A percentile compares a stretch with the other conserved stretches of the same genome.
phyloP scores from a whole-genome alignment of 345 rosid genomes.

The Citrus mangshanensis region DNA sequence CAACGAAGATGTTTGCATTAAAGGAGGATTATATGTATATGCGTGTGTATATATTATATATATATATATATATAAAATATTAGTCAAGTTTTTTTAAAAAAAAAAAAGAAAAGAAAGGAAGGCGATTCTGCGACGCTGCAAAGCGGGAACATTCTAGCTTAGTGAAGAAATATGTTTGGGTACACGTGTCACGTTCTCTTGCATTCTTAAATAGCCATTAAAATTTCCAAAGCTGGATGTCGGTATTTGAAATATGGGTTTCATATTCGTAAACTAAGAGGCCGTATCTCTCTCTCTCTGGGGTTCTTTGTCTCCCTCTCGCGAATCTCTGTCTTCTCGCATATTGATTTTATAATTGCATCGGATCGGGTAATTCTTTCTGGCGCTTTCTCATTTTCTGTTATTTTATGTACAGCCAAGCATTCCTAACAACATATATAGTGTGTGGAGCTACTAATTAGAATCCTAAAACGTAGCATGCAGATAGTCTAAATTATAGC shows the following conservation, averaged over 20 bases:
- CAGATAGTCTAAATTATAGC: too few species aligned
- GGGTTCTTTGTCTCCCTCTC: neutral
- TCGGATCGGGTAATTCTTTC: slow-evolving; percentile 8
- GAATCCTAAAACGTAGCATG: too few species aligned
- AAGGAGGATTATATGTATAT: too few species aligned
- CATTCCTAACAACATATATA: neutral
- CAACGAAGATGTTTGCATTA: too few species aligned
- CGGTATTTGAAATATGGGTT: neutral
- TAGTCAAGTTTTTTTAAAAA: too few species aligned
- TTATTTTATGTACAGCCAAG: neutral
- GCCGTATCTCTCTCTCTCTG: neutral
- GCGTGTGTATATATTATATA: too few species aligned
- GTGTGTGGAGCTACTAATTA: too few species aligned
- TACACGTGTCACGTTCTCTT: slow-evolving; percentile 27
- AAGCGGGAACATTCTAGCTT: slow-evolving; percentile 29
- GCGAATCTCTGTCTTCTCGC: neutral
- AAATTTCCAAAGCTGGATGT: too few species aligned
- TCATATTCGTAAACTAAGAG: too few species aligned
- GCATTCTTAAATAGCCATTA: neutral
- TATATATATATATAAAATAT: too few species aligned
- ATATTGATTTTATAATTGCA: neutral
- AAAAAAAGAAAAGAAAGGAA: too few species aligned
- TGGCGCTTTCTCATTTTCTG: neutral
- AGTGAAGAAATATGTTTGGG: neutral
- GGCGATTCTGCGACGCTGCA: too few species aligned